These are phyloP conservation scores for Euphorbia pulcherrima DNA, from an alignment of 345 rosid genomes.

Conservation along the genomic window DNA sequence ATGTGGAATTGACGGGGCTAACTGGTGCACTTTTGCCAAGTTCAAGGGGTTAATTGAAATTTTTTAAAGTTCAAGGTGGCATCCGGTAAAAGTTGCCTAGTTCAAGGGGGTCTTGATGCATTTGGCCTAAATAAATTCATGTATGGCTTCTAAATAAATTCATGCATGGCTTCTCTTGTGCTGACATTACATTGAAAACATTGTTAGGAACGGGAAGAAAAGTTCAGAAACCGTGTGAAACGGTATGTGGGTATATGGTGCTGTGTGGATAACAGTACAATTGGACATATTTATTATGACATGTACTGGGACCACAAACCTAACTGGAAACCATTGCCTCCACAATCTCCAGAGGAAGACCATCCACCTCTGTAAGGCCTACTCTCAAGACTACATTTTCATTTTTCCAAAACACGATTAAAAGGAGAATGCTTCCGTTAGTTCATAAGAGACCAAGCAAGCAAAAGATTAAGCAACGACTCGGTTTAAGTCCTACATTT, in stretches of 20 bases:
- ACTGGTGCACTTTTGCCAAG: too few species aligned
- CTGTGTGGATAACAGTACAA: conserved; percentile 65
- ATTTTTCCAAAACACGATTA: not conserved
- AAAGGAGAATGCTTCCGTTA: not conserved
- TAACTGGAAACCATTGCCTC: conserved; percentile 81
- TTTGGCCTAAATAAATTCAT: too few species aligned
- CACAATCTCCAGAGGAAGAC: conserved; percentile 65
- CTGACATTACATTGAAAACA: conserved; percentile 18
- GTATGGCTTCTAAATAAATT: not conserved
- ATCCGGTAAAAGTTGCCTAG: too few species aligned
- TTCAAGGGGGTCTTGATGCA: too few species aligned
- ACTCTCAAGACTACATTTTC: not conserved
- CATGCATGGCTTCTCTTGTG: not conserved
- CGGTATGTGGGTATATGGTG: conserved; percentile 94
- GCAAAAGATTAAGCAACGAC: not conserved
- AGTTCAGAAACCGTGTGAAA: conserved; percentile 70
- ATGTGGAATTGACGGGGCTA: too few species aligned
- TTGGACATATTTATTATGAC: conserved; percentile 90
- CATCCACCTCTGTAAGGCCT: conserved; percentile 48
- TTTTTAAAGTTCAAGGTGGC: too few species aligned
- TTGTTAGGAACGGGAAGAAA: conserved; percentile 57
- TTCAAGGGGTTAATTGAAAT: too few species aligned
- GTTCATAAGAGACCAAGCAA: not conserved
- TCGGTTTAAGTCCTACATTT: not conserved
- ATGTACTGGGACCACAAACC: conserved; percentile 99